Base-by-base conservation (phyloP, 441 rosid species). In the Metrosideros polymorpha region DNA sequence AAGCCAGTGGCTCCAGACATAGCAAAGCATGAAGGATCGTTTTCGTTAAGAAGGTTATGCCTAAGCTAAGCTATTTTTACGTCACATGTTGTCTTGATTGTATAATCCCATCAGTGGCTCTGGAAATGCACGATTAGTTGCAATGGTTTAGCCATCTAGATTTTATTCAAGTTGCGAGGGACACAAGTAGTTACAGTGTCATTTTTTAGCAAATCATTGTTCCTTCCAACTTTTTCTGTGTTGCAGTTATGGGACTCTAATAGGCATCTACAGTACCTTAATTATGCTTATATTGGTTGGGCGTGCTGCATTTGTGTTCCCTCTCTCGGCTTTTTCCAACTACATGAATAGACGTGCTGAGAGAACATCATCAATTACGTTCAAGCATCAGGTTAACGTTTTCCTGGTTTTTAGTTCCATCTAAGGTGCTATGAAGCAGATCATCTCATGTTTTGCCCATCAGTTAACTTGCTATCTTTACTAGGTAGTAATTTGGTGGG, bases 401-500 rank as follows among this genome's bases (percentile, higher is more conserved):
- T n/a, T 83, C 27, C 24, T 84, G 35, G 30, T 59, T 86, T 29
- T 76, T 47, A 1, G 49, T 71, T 39, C 79, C 47, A 39, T 71
- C 39, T 22, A 22, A 39, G 39, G 79, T 71, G 79, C 47, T 6
- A 22, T 22, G n/a, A 71, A 39, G 49, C 79, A 39, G 79, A 39
- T 43, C 79, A 71, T 71, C 45, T 71, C 53, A 55, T 54, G 53
- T 53, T 77, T 47, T 82, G 32, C 2, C 35, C 54, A 29, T 29
- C 84, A 79, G 61, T 76, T 54, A 83, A 35, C 42, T 77, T 82
- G 84, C 63, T 89, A 7, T 83, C 53, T 47, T 88, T 47, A 83
- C 35, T 85, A 97, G 99, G 91, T 95, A 86, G 90, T 97, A 55
- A 93, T 97, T 61, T 97, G 99, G 96, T 97, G 99, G 98, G 98